Base-by-base conservation (phyloP, 495 filamentous ascomycete species). In the Mytilinidion resinicola region DNA sequence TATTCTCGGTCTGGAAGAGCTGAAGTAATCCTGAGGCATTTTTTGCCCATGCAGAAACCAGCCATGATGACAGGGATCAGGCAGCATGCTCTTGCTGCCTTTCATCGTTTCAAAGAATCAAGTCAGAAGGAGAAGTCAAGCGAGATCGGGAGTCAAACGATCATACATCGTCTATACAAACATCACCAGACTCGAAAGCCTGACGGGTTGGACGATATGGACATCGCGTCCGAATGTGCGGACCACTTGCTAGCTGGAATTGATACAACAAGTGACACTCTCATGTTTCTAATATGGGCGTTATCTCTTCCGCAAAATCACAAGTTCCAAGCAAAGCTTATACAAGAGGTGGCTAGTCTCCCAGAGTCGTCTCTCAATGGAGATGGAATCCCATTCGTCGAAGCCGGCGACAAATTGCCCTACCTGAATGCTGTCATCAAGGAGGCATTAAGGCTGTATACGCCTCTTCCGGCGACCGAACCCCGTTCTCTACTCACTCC, bases 11-110 rank as follows among this genome's bases (percentile, higher is more conserved):
- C 60, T 9, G 68, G 69, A 9, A 8, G 64, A 4, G 52, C 63
- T 14, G 70, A 66, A 17, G 64, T 53, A 21, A 6, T 71, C 10
- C 30, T 69, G 0, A 43, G 37, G 11, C 56, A 59, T 7, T 59
- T 74, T 11, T 59, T 71, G 30, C 74, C 74, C 3, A 65, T 68
- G 67, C 25, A 62, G 33, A 70, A 66, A 41, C 72, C 74, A 6
- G 59, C 69, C 4, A 65, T 69, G 4, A 74, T 75, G 53, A 71
- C 69, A 2, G 70, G 73, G 0, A 74, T 76, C 51, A 63, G 67
- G 9, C 17, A 37, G 1, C 67, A 69, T 56, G 72, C 69, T n/a
- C 51, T 72, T 17, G n/a, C 53, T 9, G 60, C 67, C 14, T 69
- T 58, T 15, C 25, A 66, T 7, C 21, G 30, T 1, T 67, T 69